Evolutionary conservation across 768 basidiomycete genomes (phyloP), one percentile per base, ranked within the genome.

Genomic region (Calvatia gigantea): DNA sequence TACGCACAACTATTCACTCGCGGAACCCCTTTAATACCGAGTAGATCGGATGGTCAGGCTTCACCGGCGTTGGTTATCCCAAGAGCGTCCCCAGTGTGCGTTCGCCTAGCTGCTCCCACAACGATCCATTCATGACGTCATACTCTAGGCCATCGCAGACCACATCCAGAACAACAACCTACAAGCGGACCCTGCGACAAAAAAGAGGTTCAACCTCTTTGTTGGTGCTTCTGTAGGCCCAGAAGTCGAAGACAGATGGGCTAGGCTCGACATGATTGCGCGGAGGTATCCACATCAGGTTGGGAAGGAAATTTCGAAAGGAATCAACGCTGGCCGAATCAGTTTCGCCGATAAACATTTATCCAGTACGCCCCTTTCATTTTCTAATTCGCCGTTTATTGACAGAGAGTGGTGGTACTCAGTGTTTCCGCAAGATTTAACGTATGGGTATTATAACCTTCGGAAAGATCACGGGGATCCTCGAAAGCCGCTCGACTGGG

Each of bases 191-290:
- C 73, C 74, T 9, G 56, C 55, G 2, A 76, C 75, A 5, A 75
- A 79, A 63, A 74, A 73, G 53, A 75, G 69, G 57, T 78, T 79
- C 67, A 75, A 77, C 57, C 65, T 78, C 15, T 78, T 79, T 57
- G 77, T 79, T 14, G 77, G 78, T 6, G 77, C 77, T 3, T 74
- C 71, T 31, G 73, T 74, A 8, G 77, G 77, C 3, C 75, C 76
- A n/a, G 77, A 78, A 57, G 73, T 78, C n/a, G 77, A 78, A 54
- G 77, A 79, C 48, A 69, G 75, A 35, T 78, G 78, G 78, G 77
- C 77, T 4, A 56, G 62, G 8, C 59, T 78, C 50, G 77, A 79
- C 58, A 79, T 79, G 77, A 75, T 76, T 42, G 66, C 72, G 1
- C 72, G 74, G 29, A 69, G 78, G 4, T 78, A 78, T 59, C 78